These are phyloP conservation scores for Yamadazyma dushanensis DNA, from an alignment of 1,139 yeast genomes.

Conservation along the genomic window DNA sequence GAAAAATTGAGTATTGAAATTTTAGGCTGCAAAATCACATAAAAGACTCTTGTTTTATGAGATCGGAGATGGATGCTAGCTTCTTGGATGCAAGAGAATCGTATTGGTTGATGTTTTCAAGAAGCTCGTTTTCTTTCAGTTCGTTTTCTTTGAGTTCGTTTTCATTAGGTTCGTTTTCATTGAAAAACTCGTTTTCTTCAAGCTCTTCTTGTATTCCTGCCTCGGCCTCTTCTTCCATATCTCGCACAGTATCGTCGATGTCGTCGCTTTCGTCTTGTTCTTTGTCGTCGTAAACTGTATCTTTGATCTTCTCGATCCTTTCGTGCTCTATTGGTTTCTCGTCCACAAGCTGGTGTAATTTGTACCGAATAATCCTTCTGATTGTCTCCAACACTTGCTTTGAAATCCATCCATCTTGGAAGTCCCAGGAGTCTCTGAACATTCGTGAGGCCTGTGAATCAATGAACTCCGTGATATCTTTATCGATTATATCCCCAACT, in stretches of 20 bases:
- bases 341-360: constrained; percentile 54
- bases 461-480: constrained; percentile 54
- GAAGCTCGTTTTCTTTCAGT: constrained; percentile 14
- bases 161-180: no score
- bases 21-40: constrained; percentile 14
- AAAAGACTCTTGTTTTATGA: constrained; percentile 44
- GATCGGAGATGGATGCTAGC: constrained; percentile 42
- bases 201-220: not conserved
- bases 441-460: constrained; percentile 36
- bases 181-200: no score
- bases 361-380: constrained; percentile 70
- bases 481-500: constrained; percentile 77
- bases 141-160: constrained; percentile 19
- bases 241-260: constrained; percentile 15
- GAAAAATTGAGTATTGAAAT: not conserved
- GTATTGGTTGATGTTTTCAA: constrained; percentile 35
- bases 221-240: constrained; percentile 18
- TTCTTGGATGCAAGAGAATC: constrained; percentile 38
- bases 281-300: constrained; percentile 39
- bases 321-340: constrained; percentile 42
- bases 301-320: constrained; percentile 45
- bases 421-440: constrained; percentile 43
- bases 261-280: constrained; percentile 23
- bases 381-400: constrained; percentile 61
- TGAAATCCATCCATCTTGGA: constrained; percentile 76